A percentile compares a stretch with the other conserved stretches of the same genome.
These are phyloP conservation scores for Lentithecium fluviatile DNA, from an alignment of 495 filamentous ascomycete species.

Conservation along the genomic window DNA sequence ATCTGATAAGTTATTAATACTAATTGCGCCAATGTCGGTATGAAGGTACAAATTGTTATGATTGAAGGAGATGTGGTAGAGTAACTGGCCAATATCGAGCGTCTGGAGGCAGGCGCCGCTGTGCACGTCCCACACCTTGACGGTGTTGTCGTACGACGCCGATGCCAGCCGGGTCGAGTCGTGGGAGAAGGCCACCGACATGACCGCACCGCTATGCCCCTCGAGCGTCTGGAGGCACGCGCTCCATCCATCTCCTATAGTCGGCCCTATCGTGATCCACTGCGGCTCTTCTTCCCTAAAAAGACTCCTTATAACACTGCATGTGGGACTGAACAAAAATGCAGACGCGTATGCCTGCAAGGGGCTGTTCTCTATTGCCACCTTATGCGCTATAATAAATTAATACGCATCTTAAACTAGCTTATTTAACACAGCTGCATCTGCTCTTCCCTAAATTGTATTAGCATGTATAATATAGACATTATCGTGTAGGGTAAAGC, in stretches of 20 bases:
- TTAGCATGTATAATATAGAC: constrained; percentile 5
- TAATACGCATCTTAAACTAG: constrained; percentile 37
- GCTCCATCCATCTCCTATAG: constrained; percentile 19
- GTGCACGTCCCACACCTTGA: neutral
- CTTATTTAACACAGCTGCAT: constrained; percentile 12
- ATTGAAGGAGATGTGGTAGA: neutral
- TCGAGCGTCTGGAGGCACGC: constrained; percentile 21
- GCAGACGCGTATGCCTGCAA: constrained; percentile 16
- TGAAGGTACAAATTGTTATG: neutral
- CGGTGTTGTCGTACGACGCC: constrained; percentile 51
- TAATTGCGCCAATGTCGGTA: neutral
- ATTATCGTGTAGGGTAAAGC: neutral
- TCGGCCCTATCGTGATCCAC: constrained; percentile 22
- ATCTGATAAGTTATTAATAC: neutral
- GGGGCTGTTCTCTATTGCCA: constrained; percentile 27
- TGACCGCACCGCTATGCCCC: constrained; percentile 8
- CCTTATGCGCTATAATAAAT: constrained; percentile 41
- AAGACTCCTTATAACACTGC: constrained; percentile 15
- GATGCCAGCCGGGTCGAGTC: constrained; percentile 66
- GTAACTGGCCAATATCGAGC: neutral
- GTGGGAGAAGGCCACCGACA: constrained; percentile 29
- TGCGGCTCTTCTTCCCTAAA: constrained; percentile 28
- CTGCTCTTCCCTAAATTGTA: constrained; percentile 13
- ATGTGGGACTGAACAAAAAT: constrained; percentile 10
- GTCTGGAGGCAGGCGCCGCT: neutral